Evolutionary conservation across 768 basidiomycete genomes (phyloP), one percentile per base, ranked within the genome.

Genomic region (Flagelloscypha sp.): DNA sequence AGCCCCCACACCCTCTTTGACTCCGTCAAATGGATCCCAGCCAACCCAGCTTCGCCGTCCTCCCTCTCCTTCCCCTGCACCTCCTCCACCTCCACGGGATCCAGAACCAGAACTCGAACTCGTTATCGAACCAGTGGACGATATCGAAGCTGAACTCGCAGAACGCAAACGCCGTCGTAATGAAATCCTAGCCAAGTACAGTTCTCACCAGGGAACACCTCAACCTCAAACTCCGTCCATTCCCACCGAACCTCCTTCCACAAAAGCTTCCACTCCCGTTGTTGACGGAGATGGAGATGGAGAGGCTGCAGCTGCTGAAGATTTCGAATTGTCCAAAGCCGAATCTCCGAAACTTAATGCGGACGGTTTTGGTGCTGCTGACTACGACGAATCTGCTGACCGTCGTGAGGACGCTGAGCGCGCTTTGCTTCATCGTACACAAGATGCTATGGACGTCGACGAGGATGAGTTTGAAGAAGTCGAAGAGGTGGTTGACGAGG

Each of bases 371-470:
- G 76, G 70, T 24, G 81, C 81, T 7, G 81, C 81, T 25, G 81
- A 84, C 53, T 84, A 84, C 46, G 74, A 84, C 53, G 78, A 80
- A 22, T 75, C 69, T 44, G 50, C 69, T 36, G 80, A 84, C 53
- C 68, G 70, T n/a, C 65, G 68, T 12, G 72, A 72, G 42, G 75
- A 79, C 38, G 73, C 74, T 29, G 69, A 70, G 36, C 67, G 71
- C 36, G 64, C 68, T 16, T 61, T 63, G 18, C 57, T 9, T 9
- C 61, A 30, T 61, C 57, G 18, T 28, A 59, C 59, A 24, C 59
- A 48, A 9, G 48, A 55, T 32, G 46, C 48, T 7, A 41, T 59
- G 10, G 61, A 64, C 20, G 49, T 62, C 23, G 66, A 67, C 36
- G 60, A 62, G 38, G 54, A 66, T 21, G 68, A 70, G 40, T 63